phyloP scores from a whole-genome alignment of 1,284 basidiomycete genomes.

The Inonotus hispidus region DNA sequence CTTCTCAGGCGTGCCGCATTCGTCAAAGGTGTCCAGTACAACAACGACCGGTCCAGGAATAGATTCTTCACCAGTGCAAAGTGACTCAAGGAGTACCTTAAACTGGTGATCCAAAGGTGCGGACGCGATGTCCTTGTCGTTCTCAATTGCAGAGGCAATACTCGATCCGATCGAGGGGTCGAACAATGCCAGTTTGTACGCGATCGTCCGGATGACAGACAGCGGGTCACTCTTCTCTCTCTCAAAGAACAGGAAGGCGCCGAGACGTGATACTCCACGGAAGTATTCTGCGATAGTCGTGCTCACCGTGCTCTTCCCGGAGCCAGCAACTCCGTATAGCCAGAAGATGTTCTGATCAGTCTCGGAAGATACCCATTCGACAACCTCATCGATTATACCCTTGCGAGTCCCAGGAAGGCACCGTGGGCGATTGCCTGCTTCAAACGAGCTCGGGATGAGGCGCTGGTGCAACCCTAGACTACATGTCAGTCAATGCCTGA shows the following conservation, averaged over 20 bases:
- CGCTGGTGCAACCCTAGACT: background rate
- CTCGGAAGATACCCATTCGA: background rate
- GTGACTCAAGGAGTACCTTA: background rate
- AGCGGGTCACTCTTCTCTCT: conserved; percentile 17
- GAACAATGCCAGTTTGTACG: conserved; percentile 19
- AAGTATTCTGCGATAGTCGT: conserved; percentile 10
- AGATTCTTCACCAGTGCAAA: background rate
- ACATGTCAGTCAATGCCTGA: no score
- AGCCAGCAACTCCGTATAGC: conserved; percentile 29
- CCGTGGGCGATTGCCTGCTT: background rate
- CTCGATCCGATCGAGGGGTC: conserved; percentile 9
- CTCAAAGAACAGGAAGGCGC: conserved; percentile 20
- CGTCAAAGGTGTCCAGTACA: conserved; percentile 5
- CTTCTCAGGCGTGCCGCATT: conserved; percentile 1
- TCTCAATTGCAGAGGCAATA: background rate
- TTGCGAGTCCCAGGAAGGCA: conserved; percentile 10
- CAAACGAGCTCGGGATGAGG: background rate
- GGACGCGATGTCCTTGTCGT: background rate
- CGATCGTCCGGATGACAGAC: conserved; percentile 20
- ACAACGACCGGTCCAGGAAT: background rate
- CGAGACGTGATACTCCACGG: background rate
- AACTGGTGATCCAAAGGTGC: background rate
- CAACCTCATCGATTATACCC: background rate
- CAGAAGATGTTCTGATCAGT: conserved; percentile 1
- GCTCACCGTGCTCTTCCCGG: conserved; percentile 24